Base-by-base conservation (phyloP, 331 rosid genomes). In the Pyracantha coccinea region DNA sequence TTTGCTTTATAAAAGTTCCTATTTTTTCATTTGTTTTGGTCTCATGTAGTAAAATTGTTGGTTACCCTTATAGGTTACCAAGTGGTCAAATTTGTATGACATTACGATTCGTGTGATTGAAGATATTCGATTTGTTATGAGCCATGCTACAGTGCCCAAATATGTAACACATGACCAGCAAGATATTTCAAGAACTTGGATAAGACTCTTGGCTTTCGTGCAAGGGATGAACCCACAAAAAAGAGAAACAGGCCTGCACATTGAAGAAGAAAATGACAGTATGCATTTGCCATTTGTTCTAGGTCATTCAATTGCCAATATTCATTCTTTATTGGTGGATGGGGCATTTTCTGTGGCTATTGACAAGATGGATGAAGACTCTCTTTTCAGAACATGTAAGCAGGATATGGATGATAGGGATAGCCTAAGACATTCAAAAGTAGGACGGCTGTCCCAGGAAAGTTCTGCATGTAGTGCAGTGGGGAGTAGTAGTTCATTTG, bases 191-290 rank as follows among this genome's bases (percentile, higher is more conserved):
- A 88, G 86, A 83, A 89, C 96, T 68, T 95, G 99, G 97, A 84
- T 89, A 92, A 84, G 84, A 75, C 96, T 95, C 62, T 78, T 92
- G 76, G 81, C 92, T 77, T 89, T 80, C 83, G 96, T 90, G 77
- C 99, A 95, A 85, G 99, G 97, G 76, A 88, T 95, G 98, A 88
- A 82, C 76, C 93, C 97, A 68, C 98, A 87, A 68, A 95, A 88
- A 90, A 84, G 99, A 85, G 99, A 92, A 82, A 85, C 89, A 6
- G 96, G 91, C 71, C 83, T 86, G 73, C 98, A 68, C 77, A 80
- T 89, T 62, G 99, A 95, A 88, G 99, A 95, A 71, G 99, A 95
- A 78, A 92, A 83, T 85, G 97, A 90, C 66, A 73, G 21, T 78
- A 88, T 89, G 68, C 86, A 84, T 79, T 60, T 85, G 33, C 97